Evolutionary conservation across 2,329 filamentous ascomycete genomes (phyloP), one percentile per base, ranked within the genome.

Genomic region (Fusarium keratoplasticum): DNA sequence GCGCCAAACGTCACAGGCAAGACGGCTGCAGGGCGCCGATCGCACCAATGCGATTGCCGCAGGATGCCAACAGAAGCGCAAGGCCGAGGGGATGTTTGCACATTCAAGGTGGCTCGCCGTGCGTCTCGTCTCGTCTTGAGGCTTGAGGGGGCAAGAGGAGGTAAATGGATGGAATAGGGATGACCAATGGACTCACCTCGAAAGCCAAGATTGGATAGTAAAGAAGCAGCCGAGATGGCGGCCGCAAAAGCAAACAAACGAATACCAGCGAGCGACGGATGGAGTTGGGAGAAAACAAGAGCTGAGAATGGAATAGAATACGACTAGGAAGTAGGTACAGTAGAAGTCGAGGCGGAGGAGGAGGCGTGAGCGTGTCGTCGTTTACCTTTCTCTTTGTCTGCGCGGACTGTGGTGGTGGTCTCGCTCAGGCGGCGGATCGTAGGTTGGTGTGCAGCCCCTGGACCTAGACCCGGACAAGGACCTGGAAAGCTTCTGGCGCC

Each of bases 231-330:
- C 25, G 44, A 58, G 35, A 66, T 63, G 68, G 65, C 68, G 54
- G 64, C 54, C 73, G 70, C 61, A 70, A 75, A 77, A 77, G 66
- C 67, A 74, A 71, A 36, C 69, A 68, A 71, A 67, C 64, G 65
- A 64, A 36, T 61, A 64, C 52, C 70, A 61, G 33, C 61, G 50
- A 68, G 66, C 57, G 67, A 75, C 57, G 44, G 66, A 42, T 40
- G 42, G 60, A 70, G 60, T 63, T 70, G 42, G 59, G 63, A 61
- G 63, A 65, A 47, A 61, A 69, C 47, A 52, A 38, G 29, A 38
- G 16, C 18, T 58, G 33, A 40, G 55, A 38, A 58, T 58, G 47
- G 47, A 52, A 52, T 52, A 52, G 47, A 31, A 52, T 52, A 31
- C 42, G 27, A 52, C 47, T 52, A 52, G 47, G 27, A 20, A 52